Evolutionary conservation across 2,329 filamentous ascomycete species (phyloP), one percentile per base, ranked within the genome.

Genomic region (Sarocladium kiliense): DNA sequence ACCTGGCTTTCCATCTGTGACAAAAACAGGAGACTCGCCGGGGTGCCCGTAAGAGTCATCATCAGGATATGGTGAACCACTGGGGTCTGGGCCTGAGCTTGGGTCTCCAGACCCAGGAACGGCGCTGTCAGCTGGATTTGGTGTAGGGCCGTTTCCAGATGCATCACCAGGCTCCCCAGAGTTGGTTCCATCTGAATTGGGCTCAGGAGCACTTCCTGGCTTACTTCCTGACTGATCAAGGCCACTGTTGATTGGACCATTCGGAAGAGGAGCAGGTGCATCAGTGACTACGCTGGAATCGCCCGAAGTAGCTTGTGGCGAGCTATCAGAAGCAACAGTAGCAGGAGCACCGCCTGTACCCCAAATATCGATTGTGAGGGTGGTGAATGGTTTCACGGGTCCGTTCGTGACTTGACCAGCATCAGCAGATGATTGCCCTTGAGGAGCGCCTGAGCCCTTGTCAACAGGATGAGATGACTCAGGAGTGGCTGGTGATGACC

Each of bases 291-390:
- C 27, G n/a, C 47, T 27, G 12, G 47, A 36, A 23, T 51, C 47
- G 7, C 19, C 27, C n/a, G 27, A 51, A 21, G 47, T 51, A 21
- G 27, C 47, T 36, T 51, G 47, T 23, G 56, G 53, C 34, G 53
- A 57, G 25, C 57, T 53, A 44, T 57, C 49, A 39, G 59, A 54
- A 25, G 21, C 14, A 26, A 25, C 25, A 3, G 45, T 45, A 36
- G 44, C 51, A 51, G 56, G 27, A 23, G 25, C 39, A 55, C 59
- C 53, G 16, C 53, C 59, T 12, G 50, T 47, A 59, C 62, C 65
- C 67, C 68, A 71, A 27, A 71, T 62, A 49, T 71, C 66, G 55
- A 71, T 61, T 11, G 69, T 71, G 34, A 71, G 30, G 14, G 69
- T 72, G 7, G 69, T 72, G 57, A 71, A 71, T 4, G 63, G 62